Base-by-base conservation (phyloP, 352 stramenopile species). In the Chrysophaeum taylorii region DNA sequence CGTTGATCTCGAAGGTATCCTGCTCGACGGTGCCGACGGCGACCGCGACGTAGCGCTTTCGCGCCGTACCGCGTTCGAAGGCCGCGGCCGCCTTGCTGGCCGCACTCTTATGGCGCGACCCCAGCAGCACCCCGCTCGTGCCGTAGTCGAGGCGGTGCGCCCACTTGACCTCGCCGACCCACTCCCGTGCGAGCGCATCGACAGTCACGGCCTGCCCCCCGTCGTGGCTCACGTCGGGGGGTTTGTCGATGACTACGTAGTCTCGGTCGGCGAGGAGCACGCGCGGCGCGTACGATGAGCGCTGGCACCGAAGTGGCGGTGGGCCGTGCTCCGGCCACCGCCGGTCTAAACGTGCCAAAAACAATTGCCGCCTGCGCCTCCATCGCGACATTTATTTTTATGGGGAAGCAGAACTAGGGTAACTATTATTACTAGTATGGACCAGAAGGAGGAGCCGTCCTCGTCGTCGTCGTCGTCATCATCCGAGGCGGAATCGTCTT, bases 81-180 rank as follows among this genome's bases (percentile, higher is more conserved):
- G 92, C 77, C 14, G 76, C 75, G 64, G 81, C 88, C 16, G 79
- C 85, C 25, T 81, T 76, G 21, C 84, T 75, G 21, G 86, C 89
- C 1, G 84, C 84, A 82, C 82, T 75, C 76, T 85, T 82, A 45
- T 81, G 84, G 1, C 85, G 70, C n/a, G 85, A 85, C 50, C 92
- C 80, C 42, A 83, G 84, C 68, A 92, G 76, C 18, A 91, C 81
- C n/a, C 87, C 87, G 1, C 86, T 92, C 14, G 87, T 94, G 0
- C 86, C 86, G 77, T 92, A 92, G 75, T 94, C 87, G 29, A 94
- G 79, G 74, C 92, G 86, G 70, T 94, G 87, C 16, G 15, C 15
- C 15, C 23, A 50, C 23, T 50, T 50, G 42, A 50, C 23, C 42
- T 15, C 23, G 15, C 15, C 42, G 42, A 21, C 42, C 15, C 15